phyloP scores from a whole-genome alignment of 129 eudicot species.

The Artemisia argyi region DNA sequence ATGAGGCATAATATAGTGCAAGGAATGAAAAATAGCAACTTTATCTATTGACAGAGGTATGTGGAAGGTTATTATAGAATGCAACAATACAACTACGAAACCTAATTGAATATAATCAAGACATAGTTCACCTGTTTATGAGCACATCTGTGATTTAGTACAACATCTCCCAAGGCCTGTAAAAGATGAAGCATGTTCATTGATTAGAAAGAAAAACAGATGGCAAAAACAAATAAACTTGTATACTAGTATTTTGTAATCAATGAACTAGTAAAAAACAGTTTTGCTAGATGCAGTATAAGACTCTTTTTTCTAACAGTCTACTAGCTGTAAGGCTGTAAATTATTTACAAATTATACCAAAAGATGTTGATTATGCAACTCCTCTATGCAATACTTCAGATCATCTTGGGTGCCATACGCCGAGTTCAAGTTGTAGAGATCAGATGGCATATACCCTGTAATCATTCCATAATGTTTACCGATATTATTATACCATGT shows the following conservation, averaged over 20 bases:
- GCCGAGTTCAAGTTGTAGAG: constrained; percentile 70
- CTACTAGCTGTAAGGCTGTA: neutral
- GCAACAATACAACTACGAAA: neutral
- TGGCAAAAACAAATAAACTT: neutral
- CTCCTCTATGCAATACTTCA: constrained; percentile 61
- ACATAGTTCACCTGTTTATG: constrained; percentile 56
- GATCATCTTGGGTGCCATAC: constrained; percentile 62
- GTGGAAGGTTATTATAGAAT: constrained; percentile 11
- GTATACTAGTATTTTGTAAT: neutral
- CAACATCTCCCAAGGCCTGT: constrained; percentile 74
- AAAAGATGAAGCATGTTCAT: constrained; percentile 21
- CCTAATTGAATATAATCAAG: constrained; percentile 12
- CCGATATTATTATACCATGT: neutral
- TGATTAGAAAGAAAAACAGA: neutral
- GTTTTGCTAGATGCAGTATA: neutral
- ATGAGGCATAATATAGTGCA: neutral
- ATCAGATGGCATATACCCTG: constrained; percentile 82
- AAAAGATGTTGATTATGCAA: constrained; percentile 61
- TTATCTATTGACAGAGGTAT: neutral
- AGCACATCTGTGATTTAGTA: constrained; percentile 68
- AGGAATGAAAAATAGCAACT: neutral
- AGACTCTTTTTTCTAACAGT: neutral
- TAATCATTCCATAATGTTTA: constrained; percentile 17
- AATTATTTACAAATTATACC: constrained; percentile 34
- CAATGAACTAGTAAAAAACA: neutral